phyloP scores from a whole-genome alignment of 1,284 basidiomycete genomes.

The Psilocybe mexicana region DNA sequence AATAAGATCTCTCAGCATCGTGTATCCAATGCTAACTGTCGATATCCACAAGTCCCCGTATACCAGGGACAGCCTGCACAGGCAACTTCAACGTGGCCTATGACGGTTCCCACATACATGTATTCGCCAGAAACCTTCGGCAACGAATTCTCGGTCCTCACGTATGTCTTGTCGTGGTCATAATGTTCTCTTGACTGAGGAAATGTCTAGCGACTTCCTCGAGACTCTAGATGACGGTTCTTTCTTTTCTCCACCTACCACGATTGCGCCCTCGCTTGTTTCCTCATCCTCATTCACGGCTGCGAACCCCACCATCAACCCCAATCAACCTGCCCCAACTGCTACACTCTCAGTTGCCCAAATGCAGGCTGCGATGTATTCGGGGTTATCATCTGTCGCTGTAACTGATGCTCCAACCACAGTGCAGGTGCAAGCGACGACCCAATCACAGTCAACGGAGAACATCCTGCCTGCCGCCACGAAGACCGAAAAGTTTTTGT shows the following conservation, averaged over 20 bases:
- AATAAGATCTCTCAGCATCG: constrained; percentile 10
- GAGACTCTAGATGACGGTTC: constrained; percentile 74
- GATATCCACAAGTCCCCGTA: constrained; percentile 29
- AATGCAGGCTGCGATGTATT: constrained; percentile 19
- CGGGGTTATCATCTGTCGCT: constrained; percentile 17
- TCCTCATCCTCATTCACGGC: constrained; percentile 42
- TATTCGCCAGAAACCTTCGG: constrained; percentile 72
- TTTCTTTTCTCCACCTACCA: constrained; percentile 61
- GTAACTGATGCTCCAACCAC: constrained; percentile 6
- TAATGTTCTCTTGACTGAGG: not conserved
- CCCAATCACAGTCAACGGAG: constrained; percentile 13
- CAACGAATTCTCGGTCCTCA: constrained; percentile 80
- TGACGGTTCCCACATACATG: constrained; percentile 50
- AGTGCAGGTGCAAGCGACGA: constrained; percentile 6
- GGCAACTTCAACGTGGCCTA: constrained; percentile 52
- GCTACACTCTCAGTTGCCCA: constrained; percentile 13
- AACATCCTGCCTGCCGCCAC: constrained; percentile 64
- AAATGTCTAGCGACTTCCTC: constrained; percentile 67
- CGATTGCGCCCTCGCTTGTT: constrained; percentile 50
- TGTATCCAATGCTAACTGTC: not conserved
- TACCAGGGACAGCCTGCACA: constrained; percentile 35
- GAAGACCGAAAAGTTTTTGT: constrained; percentile 85
- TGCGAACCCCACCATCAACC: constrained; percentile 14
- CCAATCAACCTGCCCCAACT: constrained; percentile 15
- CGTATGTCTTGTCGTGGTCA: constrained; percentile 47